Evolutionary conservation across 108 stramenopile genomes (phyloP).

Genomic region (Cyclostephanos invisitatus): DNA sequence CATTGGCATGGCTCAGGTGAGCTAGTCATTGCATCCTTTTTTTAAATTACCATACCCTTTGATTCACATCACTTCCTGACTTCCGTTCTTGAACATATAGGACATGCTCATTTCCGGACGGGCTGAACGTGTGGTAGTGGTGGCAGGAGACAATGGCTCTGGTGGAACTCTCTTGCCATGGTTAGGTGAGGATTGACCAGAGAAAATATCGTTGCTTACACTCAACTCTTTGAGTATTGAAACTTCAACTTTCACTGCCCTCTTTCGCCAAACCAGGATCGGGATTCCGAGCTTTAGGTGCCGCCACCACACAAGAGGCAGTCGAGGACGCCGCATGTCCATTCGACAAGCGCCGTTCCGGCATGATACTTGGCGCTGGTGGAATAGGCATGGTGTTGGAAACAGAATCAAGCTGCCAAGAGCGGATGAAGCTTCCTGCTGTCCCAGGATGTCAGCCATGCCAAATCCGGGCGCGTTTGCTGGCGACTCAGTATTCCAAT

Average conservation of each 20-base stretch:
- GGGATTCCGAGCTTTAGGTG: conserved; percentile 95
- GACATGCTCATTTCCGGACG: conserved; percentile 94
- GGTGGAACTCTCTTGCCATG: conserved; percentile 92
- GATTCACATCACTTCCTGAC: background rate
- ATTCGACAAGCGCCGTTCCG: conserved; percentile 91
- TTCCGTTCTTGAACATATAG: background rate
- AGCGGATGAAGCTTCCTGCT: conserved; percentile 51
- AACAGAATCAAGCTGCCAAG: conserved; percentile 74
- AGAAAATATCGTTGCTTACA: background rate
- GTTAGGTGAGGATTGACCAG: conserved; percentile 60
- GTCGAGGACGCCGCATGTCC: conserved; percentile 89
- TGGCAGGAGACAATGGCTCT: conserved; percentile 94
- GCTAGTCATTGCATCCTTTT: background rate
- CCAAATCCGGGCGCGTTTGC: conserved; percentile 77
- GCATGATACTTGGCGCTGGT: conserved; percentile 95
- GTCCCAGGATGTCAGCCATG: conserved; percentile 56
- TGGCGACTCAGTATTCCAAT: conserved; percentile 93
- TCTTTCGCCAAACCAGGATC: conserved; percentile 35
- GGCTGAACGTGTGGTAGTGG: conserved; percentile 92
- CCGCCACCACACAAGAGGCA: conserved; percentile 75
- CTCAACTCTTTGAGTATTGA: background rate
- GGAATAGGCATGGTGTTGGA: conserved; percentile 93
- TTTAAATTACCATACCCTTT: too few relatives aligned
- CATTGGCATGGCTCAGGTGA: conserved; percentile 88
- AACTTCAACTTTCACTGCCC: conserved; percentile 2